Conservation (phyloP, 805 yeast species). For the Candida corydali region DNA sequence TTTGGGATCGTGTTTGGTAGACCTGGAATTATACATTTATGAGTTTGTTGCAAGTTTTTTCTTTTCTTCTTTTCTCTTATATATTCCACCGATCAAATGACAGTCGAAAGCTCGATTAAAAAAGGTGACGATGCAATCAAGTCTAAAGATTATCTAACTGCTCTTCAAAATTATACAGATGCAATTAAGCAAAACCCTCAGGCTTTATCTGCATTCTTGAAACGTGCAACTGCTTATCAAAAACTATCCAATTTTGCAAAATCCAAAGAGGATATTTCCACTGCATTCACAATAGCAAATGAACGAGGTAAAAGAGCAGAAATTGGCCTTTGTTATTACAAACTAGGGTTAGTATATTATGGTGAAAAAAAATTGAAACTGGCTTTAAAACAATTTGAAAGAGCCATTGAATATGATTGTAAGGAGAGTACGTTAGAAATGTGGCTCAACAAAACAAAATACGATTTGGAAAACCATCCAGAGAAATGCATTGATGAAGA, state of each 20-base stretch:
- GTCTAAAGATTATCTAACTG: conserved; percentile 38
- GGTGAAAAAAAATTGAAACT: conserved; percentile 35
- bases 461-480: conserved; percentile 25
- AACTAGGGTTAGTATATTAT: conserved; percentile 45
- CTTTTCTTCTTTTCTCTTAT: background rate
- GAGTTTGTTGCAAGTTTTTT: background rate
- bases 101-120: conserved; percentile 32
- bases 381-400: conserved; percentile 39
- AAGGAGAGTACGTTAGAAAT: conserved; percentile 44
- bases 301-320: conserved; percentile 42
- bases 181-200: conserved; percentile 41
- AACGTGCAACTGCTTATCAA: conserved; percentile 48
- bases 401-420: conserved; percentile 40
- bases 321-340: conserved; percentile 45
- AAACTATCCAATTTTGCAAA: conserved; percentile 44
- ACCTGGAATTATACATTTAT: no score
- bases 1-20: conserved; percentile 15
- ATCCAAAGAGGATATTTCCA: conserved; percentile 44
- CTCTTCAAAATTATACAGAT: conserved; percentile 35
- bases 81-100: conserved; percentile 22
- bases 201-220: conserved; percentile 44
- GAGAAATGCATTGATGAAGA: conserved; percentile 12
- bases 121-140: conserved; percentile 30
- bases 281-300: conserved; percentile 44
- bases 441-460: conserved; percentile 41